Evolutionary conservation across 2,329 filamentous ascomycete species (phyloP), one percentile per base, ranked within the genome.

Genomic region (Fusarium floridanum): DNA sequence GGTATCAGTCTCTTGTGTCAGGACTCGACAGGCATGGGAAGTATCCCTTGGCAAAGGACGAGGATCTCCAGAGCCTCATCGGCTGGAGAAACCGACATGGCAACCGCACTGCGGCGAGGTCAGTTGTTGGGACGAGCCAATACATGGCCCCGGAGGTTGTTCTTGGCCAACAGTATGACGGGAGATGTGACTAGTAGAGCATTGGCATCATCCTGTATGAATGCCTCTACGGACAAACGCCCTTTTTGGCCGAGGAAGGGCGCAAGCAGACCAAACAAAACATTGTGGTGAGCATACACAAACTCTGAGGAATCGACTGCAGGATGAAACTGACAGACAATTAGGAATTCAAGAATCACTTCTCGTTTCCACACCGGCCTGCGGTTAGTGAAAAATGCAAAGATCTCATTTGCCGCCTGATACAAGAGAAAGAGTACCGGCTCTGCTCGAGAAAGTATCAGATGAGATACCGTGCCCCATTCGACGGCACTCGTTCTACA

Each of bases 121-220:
- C 95, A 55, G 91, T 98, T 1, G 96, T 98, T 12, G 96, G 96
- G 3, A 98, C 97, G 3, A 98, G 95, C 81, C 96, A 98, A 81
- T 98, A 98, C 85, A 98, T 98, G 97, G 96, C 97, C 1, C 96
- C 96, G 2, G 97, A 98, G 85, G 94, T 98, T 20, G 92, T 98
- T 67, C 87, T 89, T 74, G 94, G 95, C 32, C 89, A 95, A 59
- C 85, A 88, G 41, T 98, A 98, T 82, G 97, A 98, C 83, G 96
- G 94, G 34, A 89, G 96, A 79, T 98, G 96, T 83, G 96, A 98
- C 83, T 98, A 90, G 95, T 98, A 94, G 96, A 98, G 95, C 83
- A 90, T 98, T 77, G 96, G 95, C 63, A 91, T 98, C 80, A 98
- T 98, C 80, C 84, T 98, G 66, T 98, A 94, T 79, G 96, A 98